Base-by-base conservation (phyloP, 257 asterid genomes). In the Prunella vulgaris region DNA sequence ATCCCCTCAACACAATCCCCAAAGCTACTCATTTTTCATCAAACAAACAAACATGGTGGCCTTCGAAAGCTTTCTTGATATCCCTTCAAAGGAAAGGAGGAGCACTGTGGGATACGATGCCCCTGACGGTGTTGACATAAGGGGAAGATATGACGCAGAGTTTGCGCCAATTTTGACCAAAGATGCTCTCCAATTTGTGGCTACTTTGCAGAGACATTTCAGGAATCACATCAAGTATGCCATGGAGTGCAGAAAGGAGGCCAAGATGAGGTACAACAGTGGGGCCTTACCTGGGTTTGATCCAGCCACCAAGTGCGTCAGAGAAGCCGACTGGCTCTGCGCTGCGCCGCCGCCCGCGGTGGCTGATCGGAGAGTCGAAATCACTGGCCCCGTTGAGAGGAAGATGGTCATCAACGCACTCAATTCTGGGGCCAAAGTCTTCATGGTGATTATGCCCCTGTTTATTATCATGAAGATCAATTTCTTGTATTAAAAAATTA, bases 321-420 rank as follows among this genome's bases (percentile, higher is more conserved):
- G 99, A 32, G 87, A 89, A 13, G 86, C 77, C 1, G 93, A 84
- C 7, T 89, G 99, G 99, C 57, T 82, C 2, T 94, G 97, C 68
- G 83, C 92, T 0, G 37, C 93, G 4, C 86, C 83, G 14, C 97
- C 96, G 0, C 84, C 84, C 0, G 89, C 92, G 0, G 89, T 91
- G 46, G 97, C 95, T n/a, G 99, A 91, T 66, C 78, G 99, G 70
- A 79, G 91, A 75, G 99, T 94, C 64, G 99, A 94, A 78, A 94
- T 94, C 38, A 94, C 99, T 10, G 99, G 99, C 0, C 99, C 99
- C 0, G 97, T 89, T 0, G 99, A 87, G 82, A 71, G 99, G 87
- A 94, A 94, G 77, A 91, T 94, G 99, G 56, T 91, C 80, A 94
- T 94, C 74, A 94, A 94, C 74, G 99, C 99, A 0, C 97, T 94